Base-by-base conservation (phyloP, 805 yeast genomes). In the Blastobotrys muscicola region DNA sequence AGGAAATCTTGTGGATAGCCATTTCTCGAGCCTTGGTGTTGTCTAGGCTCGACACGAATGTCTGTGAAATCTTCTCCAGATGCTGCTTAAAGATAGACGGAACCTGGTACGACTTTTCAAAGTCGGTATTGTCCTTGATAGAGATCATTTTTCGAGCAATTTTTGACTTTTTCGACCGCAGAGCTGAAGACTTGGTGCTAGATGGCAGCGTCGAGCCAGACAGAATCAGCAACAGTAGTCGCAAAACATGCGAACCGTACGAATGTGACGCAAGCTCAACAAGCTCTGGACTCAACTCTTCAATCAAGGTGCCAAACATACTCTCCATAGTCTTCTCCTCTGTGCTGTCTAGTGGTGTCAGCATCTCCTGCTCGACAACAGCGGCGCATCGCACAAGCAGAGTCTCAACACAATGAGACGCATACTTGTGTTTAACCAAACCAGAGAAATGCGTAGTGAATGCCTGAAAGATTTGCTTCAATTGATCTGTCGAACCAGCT, bases 331-430 rank as follows among this genome's bases (percentile, higher is more conserved):
- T 63, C 2, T 68, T 75, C 42, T 58, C 62, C 4, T 60, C 71
- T 33, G 59, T 69, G 29, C 20, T 23, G 7, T 39, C 43, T 2
- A 39, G 41, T 23, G 38, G 71, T 2, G 68, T 67, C 39, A 80
- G 61, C 26, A 85, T 56, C 58, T 86, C 95, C 51, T 77, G 76
- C 58, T 85, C 95, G 10, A 84, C 71, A 43, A 82, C 59, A 1
- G 84, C 76, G 2, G 95, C 90, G 42, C 77, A 62, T 59, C 90
- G 70, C 29, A 82, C 83, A 26, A 90, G 62, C 32, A 87, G 68
- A 0, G 97, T 85, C 61, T 90, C 97, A 43, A 87, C 68, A 48
- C 94, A 94, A 62, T 92, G 98, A 0, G 97, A 89, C 1, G 96
- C 79, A 58, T 86, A 90, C 59, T 89, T 87, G 56, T 92, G 97